Evolutionary conservation across 1,284 basidiomycete species (phyloP), one percentile per base, ranked within the genome.

Genomic region (Apiotrichum gamsii): DNA sequence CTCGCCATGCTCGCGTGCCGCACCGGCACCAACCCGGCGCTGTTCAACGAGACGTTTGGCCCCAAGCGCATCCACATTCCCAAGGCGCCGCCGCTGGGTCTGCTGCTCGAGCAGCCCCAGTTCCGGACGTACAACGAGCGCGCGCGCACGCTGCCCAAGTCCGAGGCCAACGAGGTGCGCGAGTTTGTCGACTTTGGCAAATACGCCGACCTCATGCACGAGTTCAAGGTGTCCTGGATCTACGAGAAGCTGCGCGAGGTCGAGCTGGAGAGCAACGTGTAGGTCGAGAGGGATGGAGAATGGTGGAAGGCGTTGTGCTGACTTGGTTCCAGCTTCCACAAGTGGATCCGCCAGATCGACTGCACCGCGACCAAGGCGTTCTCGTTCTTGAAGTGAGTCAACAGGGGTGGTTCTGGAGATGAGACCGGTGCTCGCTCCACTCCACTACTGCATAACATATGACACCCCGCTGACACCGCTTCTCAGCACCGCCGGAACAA

Each of bases 51-150:
- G 53, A 74, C 75, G 18, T 80, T 76, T 62, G 45, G 82, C 1
- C 83, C 86, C 1, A 80, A 82, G n/a, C 77, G 77, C 35, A 85
- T 94, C 34, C 82, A 90, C 65, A 81, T 97, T 20, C 95, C 95
- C 25, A 97, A 96, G 75, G 95, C 96, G 73, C 95, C 95, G 13
- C 87, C 90, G 0, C 78, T 99, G 16, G 95, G 95, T 8, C 78
- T 99, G 9, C 76, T 98, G n/a, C 81, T 99, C 30, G 90, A 97
- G 72, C 81, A 90, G 59, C 94, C 93, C 1, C 81, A 93, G 54
- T 78, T 90, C 56, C 72, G 64, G 8, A 75, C 74, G 11, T 74
- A 78, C 40, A 90, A 88, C 69, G 74, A 79, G 20, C 57, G 59
- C 40, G 50, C 49, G 16, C 46, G 43, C 16, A 45, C 34, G n/a